These are phyloP conservation scores for Monascus purpureus DNA, from an alignment of 495 filamentous ascomycete species.

Conservation along the genomic window DNA sequence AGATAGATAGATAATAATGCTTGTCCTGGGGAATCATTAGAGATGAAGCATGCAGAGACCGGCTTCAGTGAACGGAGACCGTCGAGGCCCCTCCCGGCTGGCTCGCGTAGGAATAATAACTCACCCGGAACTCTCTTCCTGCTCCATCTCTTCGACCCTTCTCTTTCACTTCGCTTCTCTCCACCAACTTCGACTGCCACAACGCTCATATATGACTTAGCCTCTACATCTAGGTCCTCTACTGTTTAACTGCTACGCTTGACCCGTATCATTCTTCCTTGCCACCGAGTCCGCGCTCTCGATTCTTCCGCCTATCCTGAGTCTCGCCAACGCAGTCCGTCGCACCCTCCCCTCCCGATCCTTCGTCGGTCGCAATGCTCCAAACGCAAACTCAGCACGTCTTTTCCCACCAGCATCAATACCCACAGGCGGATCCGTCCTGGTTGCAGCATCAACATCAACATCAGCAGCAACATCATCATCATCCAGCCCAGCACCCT, in stretches of 20 bases:
- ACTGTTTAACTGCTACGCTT: too few relatives aligned
- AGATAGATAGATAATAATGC: too few relatives aligned
- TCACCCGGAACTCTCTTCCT: neutral
- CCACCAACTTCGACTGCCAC: too few relatives aligned
- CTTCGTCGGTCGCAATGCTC: conserved; percentile 28
- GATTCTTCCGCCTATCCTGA: conserved; percentile 13
- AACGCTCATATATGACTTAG: too few relatives aligned
- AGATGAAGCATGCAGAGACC: neutral
- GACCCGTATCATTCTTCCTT: too few relatives aligned
- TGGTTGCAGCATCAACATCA: conserved; percentile 61
- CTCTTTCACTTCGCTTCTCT: conserved; percentile 5
- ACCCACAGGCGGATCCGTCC: conserved; percentile 58
- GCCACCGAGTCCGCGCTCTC: too few relatives aligned
- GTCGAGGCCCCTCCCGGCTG: too few relatives aligned
- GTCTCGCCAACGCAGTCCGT: neutral
- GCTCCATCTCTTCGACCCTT: conserved; percentile 9
- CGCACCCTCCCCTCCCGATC: conserved; percentile 5
- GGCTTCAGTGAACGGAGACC: neutral
- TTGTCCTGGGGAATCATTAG: too few relatives aligned
- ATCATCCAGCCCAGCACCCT: conserved; percentile 50
- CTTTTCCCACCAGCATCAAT: conserved; percentile 72
- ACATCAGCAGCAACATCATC: conserved; percentile 42
- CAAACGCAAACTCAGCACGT: conserved; percentile 44
- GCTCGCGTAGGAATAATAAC: too few relatives aligned
- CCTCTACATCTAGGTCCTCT: conserved; percentile 7